phyloP scores from a whole-genome alignment of 2,329 filamentous ascomycete species.

The Tolypocladium pustulatum region DNA sequence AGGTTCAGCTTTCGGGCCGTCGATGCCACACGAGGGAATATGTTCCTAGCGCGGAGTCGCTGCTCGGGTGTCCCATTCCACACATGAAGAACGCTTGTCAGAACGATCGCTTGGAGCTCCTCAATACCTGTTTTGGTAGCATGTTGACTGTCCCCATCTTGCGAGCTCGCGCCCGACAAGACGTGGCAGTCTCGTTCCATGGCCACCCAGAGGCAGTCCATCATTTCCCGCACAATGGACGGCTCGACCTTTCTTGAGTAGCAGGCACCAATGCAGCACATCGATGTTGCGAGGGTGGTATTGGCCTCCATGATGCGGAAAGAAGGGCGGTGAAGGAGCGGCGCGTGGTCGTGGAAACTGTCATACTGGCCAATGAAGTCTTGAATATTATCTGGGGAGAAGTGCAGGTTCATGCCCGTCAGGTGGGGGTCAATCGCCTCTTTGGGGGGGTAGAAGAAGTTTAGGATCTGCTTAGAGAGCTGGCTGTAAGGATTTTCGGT shows the following conservation, averaged over 20 bases:
- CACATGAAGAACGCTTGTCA: conserved; percentile 51
- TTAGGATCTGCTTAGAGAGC: conserved; percentile 44
- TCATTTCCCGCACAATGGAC: conserved; percentile 55
- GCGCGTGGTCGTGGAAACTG: conserved; percentile 65
- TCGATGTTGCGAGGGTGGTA: conserved; percentile 55
- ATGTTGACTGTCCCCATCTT: conserved; percentile 13
- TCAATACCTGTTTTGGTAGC: conserved; percentile 38
- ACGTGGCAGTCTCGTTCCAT: conserved; percentile 46
- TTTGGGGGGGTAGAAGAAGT: conserved; percentile 42
- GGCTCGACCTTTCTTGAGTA: conserved; percentile 56
- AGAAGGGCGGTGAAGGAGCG: conserved; percentile 60
- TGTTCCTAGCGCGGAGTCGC: conserved; percentile 49
- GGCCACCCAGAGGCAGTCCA: conserved; percentile 50
- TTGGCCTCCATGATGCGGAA: conserved; percentile 58
- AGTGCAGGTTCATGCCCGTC: conserved; percentile 48
- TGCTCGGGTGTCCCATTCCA: conserved; percentile 63
- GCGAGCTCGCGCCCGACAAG: conserved; percentile 20
- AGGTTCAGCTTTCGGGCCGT: conserved; percentile 48
- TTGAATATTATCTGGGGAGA: conserved; percentile 58
- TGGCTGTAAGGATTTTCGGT: conserved; percentile 40
- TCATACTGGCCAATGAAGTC: conserved; percentile 62
- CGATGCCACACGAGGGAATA: conserved; percentile 45
- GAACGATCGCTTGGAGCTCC: conserved; percentile 55
- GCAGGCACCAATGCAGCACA: conserved; percentile 65
- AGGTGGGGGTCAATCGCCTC: conserved; percentile 38